phyloP scores from a whole-genome alignment of 2,329 filamentous ascomycete species.

The Aspergillus fischeri region DNA sequence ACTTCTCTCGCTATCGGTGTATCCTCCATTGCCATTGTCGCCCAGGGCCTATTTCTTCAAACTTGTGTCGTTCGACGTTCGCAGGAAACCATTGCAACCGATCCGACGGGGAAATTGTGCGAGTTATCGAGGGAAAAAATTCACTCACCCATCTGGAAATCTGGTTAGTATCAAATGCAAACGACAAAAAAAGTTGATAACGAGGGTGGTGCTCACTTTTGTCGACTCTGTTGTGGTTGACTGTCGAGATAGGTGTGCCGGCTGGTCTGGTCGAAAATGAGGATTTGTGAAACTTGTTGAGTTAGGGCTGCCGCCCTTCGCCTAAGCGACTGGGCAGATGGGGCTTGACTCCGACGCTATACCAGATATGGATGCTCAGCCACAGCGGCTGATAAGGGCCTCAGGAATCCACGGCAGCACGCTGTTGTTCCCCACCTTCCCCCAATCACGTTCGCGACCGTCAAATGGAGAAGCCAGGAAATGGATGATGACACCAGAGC shows the following conservation, averaged over 20 bases:
- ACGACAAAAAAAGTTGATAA: constrained; percentile 13
- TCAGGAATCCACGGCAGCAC: background rate
- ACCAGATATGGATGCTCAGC: constrained; percentile 11
- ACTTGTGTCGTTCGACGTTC: constrained; percentile 22
- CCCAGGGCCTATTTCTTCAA: constrained; percentile 1
- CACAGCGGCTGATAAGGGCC: constrained; percentile 13
- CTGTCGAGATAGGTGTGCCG: constrained; percentile 35
- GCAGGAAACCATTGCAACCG: constrained; percentile 26
- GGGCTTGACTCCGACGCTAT: constrained; percentile 25
- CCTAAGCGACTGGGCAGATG: constrained; percentile 36
- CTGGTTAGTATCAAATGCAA: constrained; percentile 24
- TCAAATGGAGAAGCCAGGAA: background rate
- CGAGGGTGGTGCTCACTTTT: constrained; percentile 44
- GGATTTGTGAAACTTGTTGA: constrained; percentile 40
- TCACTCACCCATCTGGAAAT: constrained; percentile 60
- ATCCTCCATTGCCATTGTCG: background rate
- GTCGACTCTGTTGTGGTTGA: constrained; percentile 48
- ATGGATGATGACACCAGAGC: background rate
- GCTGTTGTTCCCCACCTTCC: constrained; percentile 14
- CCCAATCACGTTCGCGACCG: background rate
- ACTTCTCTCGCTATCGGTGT: background rate
- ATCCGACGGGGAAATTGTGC: constrained; percentile 20
- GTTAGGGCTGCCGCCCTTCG: constrained; percentile 44
- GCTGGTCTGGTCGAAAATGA: constrained; percentile 35
- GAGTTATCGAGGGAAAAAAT: constrained; percentile 23